These are phyloP conservation scores for Pontederia crassipes DNA, from an alignment of 176 grass and related monocot genomes.

Conservation along the genomic window DNA sequence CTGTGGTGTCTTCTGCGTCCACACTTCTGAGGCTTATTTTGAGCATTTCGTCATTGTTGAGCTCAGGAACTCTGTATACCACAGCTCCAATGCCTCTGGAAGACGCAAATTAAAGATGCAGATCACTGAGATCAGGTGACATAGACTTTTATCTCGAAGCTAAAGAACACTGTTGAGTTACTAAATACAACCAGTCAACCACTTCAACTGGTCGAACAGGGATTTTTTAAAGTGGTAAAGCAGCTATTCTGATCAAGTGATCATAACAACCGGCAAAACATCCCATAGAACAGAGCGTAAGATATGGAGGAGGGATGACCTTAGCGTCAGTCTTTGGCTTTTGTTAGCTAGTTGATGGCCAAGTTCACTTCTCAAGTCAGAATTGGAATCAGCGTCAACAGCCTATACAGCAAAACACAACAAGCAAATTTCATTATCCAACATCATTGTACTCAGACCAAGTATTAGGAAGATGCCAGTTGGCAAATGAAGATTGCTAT, in stretches of 20 bases:
- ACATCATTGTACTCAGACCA: background rate
- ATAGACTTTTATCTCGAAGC: background rate
- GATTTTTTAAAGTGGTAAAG: too few species aligned
- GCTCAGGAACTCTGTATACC: slow-evolving; percentile 72
- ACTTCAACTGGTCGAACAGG: too few species aligned
- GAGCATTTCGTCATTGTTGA: slow-evolving; percentile 48
- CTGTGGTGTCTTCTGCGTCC: slow-evolving; percentile 61
- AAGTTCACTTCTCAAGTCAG: slow-evolving; percentile 74
- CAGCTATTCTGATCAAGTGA: too few species aligned
- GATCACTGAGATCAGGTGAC: too few species aligned
- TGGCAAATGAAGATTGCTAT: too few species aligned
- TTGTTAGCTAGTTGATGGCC: slow-evolving; percentile 71
- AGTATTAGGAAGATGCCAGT: too few species aligned
- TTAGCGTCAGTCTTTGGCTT: slow-evolving; percentile 47
- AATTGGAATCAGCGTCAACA: slow-evolving; percentile 60
- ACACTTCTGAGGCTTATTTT: slow-evolving; percentile 94
- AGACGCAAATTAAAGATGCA: slow-evolving; percentile 6
- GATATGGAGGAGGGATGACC: slow-evolving; percentile 21
- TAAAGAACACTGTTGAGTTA: background rate
- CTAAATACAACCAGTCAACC: too few species aligned
- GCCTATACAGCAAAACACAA: slow-evolving; percentile 32
- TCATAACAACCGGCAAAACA: too few species aligned
- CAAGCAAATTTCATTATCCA: background rate
- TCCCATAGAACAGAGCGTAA: background rate
- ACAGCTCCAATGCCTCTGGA: slow-evolving; percentile 78